A percentile compares a stretch with the other conserved stretches of the same genome.
Conservation (phyloP, 176 grass and related monocot species). For the Ensete glaucum region DNA sequence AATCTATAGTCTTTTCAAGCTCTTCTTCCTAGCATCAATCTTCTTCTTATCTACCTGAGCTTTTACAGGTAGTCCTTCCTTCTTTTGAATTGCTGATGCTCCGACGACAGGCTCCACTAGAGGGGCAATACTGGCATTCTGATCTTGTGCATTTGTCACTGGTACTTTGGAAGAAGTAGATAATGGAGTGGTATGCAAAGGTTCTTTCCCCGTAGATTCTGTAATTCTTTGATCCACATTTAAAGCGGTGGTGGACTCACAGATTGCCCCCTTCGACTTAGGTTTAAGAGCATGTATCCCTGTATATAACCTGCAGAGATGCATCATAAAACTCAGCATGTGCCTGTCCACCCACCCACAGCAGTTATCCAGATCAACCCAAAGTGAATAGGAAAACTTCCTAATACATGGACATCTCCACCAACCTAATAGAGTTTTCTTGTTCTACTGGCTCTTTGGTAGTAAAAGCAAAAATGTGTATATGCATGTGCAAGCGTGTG, state of each 20-base stretch:
- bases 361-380: not conserved
- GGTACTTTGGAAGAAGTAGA: constrained; percentile 38
- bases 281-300: constrained; percentile 69
- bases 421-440: not conserved
- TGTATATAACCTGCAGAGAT: constrained; percentile 38
- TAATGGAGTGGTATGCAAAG: constrained; percentile 19
- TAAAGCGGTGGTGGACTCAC: constrained; percentile 50
- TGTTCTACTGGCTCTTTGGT: not conserved
- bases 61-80: constrained; percentile 34
- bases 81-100: constrained; percentile 30
- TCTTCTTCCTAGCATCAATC: constrained; percentile 85
- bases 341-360: not conserved
- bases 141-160: constrained; percentile 40
- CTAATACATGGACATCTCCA: not conserved
- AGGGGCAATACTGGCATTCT: constrained; percentile 33
- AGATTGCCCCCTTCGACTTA: constrained; percentile 67
- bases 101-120: constrained; percentile 21
- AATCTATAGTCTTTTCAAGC: constrained; percentile 69
- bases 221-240: constrained; percentile 52
- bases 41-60: constrained; percentile 65
- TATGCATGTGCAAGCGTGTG: not conserved
- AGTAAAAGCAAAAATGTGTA: not conserved
- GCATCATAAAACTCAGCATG: not conserved
- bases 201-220: constrained; percentile 29
- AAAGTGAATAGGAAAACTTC: not conserved